Conservation (phyloP, 805 yeast species). For the Grigorovia yakushimaensis region DNA sequence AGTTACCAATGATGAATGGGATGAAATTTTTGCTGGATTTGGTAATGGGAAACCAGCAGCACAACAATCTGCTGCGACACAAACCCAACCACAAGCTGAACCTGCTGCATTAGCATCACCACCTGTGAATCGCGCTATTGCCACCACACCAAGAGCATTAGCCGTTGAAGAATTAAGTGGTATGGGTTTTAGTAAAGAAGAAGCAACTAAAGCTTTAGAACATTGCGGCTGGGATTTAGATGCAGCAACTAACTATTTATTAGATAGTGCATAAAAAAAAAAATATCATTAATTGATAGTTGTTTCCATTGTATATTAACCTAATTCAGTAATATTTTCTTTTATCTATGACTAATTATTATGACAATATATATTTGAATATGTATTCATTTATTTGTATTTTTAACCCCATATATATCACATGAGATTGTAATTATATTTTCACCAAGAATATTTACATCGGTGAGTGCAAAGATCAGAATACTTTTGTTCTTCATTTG, state of each 20-base stretch:
- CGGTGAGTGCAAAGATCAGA: no score
- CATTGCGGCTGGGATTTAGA: constrained; percentile 66
- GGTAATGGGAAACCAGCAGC: constrained; percentile 38
- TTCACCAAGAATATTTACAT: no score
- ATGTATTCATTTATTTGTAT: no score
- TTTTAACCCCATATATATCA: no score
- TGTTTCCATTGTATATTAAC: no score
- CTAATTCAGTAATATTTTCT: no score
- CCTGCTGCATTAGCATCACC: constrained; percentile 4
- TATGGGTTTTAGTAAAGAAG: constrained; percentile 74
- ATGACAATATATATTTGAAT: no score
- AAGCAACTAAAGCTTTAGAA: constrained; percentile 59
- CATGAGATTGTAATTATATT: no score
- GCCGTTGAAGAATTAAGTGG: constrained; percentile 74
- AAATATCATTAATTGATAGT: no score
- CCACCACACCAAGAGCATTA: constrained; percentile 38
- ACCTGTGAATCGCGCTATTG: constrained; percentile 25
- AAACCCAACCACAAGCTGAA: constrained; percentile 5
- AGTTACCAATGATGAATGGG: constrained; percentile 73
- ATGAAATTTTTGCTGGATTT: constrained; percentile 82
- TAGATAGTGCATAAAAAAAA: constrained; percentile 65
- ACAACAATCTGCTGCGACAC: constrained; percentile 7
- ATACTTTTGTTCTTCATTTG: no score
- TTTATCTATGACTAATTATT: no score
- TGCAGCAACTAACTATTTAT: constrained; percentile 75